Evolutionary conservation across 345 rosid genomes (phyloP), one percentile per base, ranked within the genome.

Genomic region (Conringia planisiliqua): DNA sequence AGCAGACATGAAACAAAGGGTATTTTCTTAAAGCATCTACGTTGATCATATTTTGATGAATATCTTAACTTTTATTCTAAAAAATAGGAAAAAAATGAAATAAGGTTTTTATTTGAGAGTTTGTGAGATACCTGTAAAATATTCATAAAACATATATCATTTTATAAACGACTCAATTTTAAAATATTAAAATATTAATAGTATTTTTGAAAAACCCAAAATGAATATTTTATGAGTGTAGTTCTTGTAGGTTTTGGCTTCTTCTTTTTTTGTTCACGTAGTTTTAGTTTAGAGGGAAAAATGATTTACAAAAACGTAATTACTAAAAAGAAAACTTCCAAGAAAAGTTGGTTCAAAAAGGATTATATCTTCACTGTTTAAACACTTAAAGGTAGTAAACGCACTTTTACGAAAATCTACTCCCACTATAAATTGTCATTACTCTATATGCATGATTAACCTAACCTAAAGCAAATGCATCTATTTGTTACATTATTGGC

Each of bases 381-480:
- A 48, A 26, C 55, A 44, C 22, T n/a, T 43, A 6, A 44, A 44
- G 47, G 3, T n/a, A 14, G 47, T 47, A 17, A 47, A 47, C 24
- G 24, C 26, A 48, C 55, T 22, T 50, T 20, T 50, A 50, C 55
- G 20, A 26, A 50, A 50, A 50, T 27, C 54, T 0, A 20, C 55
- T 48, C 24, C 24, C 24, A 22, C 24, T 22, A 22, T 22, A 22
- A 1, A 48, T 10, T 48, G 55, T 18, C 54, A 48, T 48, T 47
- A 20, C 11, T 20, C 11, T 48, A 48, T 48, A 22, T n/a, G 4
- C 57, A 47, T 66, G 43, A 47, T 66, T 10, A 18, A 66, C 58
- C 44, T 66, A 48, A 66, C 70, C 58, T 66, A 48, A 30, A 44
- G 55, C 55, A 63, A 44, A 30, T 10, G 55, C 22, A 42, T 8